Conservation (phyloP, 805 yeast species). For the Hanseniaspora vineae region DNA sequence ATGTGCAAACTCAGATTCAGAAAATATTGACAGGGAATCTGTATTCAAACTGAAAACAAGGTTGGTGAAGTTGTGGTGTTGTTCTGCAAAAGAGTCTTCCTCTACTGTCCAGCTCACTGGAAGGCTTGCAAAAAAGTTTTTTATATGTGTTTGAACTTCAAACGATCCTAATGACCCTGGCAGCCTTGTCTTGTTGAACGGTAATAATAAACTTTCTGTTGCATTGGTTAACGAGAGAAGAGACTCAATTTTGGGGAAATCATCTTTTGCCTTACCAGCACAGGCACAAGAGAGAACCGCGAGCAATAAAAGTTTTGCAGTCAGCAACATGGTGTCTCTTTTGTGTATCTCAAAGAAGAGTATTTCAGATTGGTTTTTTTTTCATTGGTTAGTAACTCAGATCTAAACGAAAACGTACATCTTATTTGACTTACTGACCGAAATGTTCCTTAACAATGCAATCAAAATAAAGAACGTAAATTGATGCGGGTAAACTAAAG, state of each 20-base stretch:
- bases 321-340: no score
- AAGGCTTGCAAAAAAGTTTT: slow-evolving; percentile 1
- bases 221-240: slow-evolving; percentile 9
- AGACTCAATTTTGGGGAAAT: slow-evolving; percentile 6
- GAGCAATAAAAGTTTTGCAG: no score
- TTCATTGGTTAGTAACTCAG: no score
- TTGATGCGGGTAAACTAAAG: no score
- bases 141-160: slow-evolving; percentile 23
- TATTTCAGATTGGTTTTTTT: no score
- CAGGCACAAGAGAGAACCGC: background rate
- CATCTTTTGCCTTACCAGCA: background rate
- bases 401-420: no score
- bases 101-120: slow-evolving; percentile 15
- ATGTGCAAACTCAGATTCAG: background rate
- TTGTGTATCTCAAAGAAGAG: no score
- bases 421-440: no score
- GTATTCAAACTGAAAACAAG: slow-evolving; percentile 21
- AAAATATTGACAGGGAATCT: background rate
- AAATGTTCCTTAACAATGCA: no score
- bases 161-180: slow-evolving; percentile 33
- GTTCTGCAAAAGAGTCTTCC: slow-evolving; percentile 26
- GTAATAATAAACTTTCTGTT: slow-evolving; percentile 13
- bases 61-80: slow-evolving; percentile 26
- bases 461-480: no score
- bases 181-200: slow-evolving; percentile 26